phyloP scores from a whole-genome alignment of 768 basidiomycete genomes.

The Tricholoma furcatifolium region DNA sequence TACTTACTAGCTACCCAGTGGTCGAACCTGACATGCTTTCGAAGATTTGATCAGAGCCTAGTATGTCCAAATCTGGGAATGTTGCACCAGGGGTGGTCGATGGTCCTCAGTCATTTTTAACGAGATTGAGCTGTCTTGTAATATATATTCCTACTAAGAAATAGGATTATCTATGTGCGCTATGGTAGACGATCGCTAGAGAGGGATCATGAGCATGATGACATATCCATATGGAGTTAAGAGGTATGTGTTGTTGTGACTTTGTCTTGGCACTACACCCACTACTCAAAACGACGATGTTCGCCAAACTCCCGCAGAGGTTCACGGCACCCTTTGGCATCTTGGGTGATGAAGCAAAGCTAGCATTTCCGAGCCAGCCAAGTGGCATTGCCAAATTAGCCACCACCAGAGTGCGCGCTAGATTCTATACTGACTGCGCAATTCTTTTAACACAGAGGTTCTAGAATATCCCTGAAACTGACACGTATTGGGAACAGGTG shows the following conservation, averaged over 20 bases:
- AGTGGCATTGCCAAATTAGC: slow-evolving; percentile 77
- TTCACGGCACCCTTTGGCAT: slow-evolving; percentile 76
- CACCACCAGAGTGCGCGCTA: slow-evolving; percentile 60
- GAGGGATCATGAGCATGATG: no score
- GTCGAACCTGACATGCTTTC: no score
- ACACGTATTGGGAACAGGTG: slow-evolving; percentile 92
- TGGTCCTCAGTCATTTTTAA: no score
- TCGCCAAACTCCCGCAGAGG: slow-evolving; percentile 69
- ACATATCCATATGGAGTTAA: not conserved
- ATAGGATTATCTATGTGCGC: no score
- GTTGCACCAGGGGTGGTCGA: not conserved
- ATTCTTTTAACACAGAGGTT: slow-evolving; percentile 2
- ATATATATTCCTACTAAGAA: no score
- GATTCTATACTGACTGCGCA: not conserved
- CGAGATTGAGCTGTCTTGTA: no score
- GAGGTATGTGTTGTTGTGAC: not conserved
- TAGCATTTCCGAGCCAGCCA: slow-evolving; percentile 83
- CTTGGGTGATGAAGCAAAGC: slow-evolving; percentile 83
- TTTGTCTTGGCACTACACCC: slow-evolving; percentile 9
- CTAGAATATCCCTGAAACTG: slow-evolving; percentile 72
- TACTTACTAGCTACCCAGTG: slow-evolving; percentile 5
- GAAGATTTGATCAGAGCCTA: not conserved
- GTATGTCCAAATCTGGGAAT: no score
- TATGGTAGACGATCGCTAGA: no score
- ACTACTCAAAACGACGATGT: slow-evolving; percentile 39